Evolutionary conservation across 1,284 basidiomycete genomes (phyloP).

Genomic region (Meira nashicola): DNA sequence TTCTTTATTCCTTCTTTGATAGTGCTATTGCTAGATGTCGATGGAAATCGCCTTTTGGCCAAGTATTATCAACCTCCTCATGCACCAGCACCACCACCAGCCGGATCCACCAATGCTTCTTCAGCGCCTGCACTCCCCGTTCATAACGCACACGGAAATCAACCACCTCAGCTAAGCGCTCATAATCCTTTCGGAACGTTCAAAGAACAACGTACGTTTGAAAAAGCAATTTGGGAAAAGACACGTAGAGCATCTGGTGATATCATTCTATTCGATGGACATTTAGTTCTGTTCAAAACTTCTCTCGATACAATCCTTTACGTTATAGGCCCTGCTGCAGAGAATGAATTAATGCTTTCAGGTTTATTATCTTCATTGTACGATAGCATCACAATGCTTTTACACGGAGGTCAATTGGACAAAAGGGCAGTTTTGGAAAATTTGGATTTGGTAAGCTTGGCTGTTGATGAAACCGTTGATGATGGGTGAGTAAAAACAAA

Average conservation of each 20-base stretch:
- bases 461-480: constrained; percentile 94
- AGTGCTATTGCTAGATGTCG: constrained; percentile 82
- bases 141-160: constrained; percentile 1
- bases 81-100: constrained; percentile 46
- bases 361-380: constrained; percentile 75
- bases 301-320: constrained; percentile 93
- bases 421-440: constrained; percentile 93
- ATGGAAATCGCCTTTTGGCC: constrained; percentile 86
- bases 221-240: constrained; percentile 92
- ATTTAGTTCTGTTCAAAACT: constrained; percentile 87
- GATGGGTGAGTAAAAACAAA: constrained; percentile 69
- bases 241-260: constrained; percentile 58
- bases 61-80: constrained; percentile 85
- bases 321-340: constrained; percentile 77
- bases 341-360: constrained; percentile 96
- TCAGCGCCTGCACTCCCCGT: constrained; percentile 23
- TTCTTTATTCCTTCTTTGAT: constrained; percentile 33
- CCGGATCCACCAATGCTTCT: constrained; percentile 20
- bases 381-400: constrained; percentile 77
- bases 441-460: constrained; percentile 84
- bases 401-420: constrained; percentile 76
- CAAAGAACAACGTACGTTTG: constrained; percentile 92
- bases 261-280: constrained; percentile 85
- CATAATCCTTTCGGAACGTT: constrained; percentile 65
- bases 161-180: constrained; percentile 28